A percentile compares a stretch with the other conserved stretches of the same genome.
phyloP scores from a whole-genome alignment of 768 basidiomycete genomes.

The Calocera cornea region DNA sequence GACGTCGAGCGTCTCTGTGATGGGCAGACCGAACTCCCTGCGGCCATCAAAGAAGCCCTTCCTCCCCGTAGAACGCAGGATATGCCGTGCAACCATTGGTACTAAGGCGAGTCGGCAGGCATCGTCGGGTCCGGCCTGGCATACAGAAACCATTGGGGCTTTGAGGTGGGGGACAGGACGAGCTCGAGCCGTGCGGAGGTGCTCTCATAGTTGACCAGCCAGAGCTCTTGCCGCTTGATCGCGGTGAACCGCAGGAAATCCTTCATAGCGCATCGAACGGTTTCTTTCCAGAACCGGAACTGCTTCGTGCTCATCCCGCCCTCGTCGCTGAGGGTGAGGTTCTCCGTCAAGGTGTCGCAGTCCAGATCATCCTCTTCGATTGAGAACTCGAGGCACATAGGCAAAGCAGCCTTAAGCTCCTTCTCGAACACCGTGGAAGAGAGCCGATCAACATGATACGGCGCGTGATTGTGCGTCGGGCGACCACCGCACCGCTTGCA shows the following conservation, averaged over 20 bases:
- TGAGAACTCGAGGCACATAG: slow-evolving; percentile 60
- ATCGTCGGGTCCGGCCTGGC: slow-evolving; percentile 51
- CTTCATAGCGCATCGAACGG: slow-evolving; percentile 45
- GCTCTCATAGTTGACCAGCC: slow-evolving; percentile 73
- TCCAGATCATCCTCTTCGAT: slow-evolving; percentile 42
- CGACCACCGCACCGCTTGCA: slow-evolving; percentile 82
- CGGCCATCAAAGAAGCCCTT: slow-evolving; percentile 41
- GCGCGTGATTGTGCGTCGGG: slow-evolving; percentile 66
- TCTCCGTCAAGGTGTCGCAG: neutral
- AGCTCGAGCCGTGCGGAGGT: slow-evolving; percentile 59
- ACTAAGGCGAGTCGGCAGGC: slow-evolving; percentile 68
- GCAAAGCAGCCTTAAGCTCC: slow-evolving; percentile 62
- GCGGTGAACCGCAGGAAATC: slow-evolving; percentile 72
- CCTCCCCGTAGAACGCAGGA: slow-evolving; percentile 56
- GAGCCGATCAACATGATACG: slow-evolving; percentile 46
- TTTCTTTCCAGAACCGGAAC: slow-evolving; percentile 57
- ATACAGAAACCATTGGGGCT: slow-evolving; percentile 78
- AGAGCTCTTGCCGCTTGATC: slow-evolving; percentile 75
- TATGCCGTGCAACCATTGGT: slow-evolving; percentile 57
- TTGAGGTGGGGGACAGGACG: slow-evolving; percentile 48
- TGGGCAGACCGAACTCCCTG: slow-evolving; percentile 74
- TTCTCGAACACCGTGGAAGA: slow-evolving; percentile 61
- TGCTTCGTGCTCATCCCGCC: slow-evolving; percentile 37
- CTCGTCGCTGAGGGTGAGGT: slow-evolving; percentile 30
- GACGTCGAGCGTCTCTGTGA: slow-evolving; percentile 39